Evolutionary conservation across 179 eudicot species (phyloP), one percentile per base, ranked within the genome.

Genomic region (Camellia oleifera): DNA sequence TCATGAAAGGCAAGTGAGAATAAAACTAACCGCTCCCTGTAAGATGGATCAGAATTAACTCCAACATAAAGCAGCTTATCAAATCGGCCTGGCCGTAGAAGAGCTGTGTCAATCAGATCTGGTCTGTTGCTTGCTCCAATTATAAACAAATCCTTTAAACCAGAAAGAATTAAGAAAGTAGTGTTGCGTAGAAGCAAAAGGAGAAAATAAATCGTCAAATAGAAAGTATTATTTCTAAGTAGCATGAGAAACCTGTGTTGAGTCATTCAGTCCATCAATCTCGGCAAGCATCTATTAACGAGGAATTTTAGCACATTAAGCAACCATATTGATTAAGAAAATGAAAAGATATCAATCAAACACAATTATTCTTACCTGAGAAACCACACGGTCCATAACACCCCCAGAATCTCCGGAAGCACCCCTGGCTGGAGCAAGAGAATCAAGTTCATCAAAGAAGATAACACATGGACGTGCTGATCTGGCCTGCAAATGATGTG

Each of bases 321-420:
- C 72, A 68, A 32, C 56, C 11, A 20, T 53, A 32, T 46, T 61
- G 63, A 74, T 48, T 72, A 40, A 46, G 15, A 48, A 80, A 48
- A 65, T 13, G 57, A 57, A 26, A 4, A 70, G 15, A 18, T 32
- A 32, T 32, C 40, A 32, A 32, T 32, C 40, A 32, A 68, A n/a
- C 63, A 81, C 32, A 42, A 53, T 42, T n/a, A 60, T 77, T 54
- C 74, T 88, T 83, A 92, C 99, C 96, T 96, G 99, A 78, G 99
- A 94, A 82, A 96, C 99, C 11, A 96, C 97, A 71, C 99, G 90
- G 84, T 96, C 99, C 99, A 94, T 96, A 75, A 96, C 99, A 18
- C 98, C 99, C 42, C 98, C 98, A 72, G 99, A 96, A 88, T 96
- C 99, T 83, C 99, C 99, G 48, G 98, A 96, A 64, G 95, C 94